Evolutionary conservation across 768 basidiomycete genomes (phyloP).

Genomic region (Cystofilobasidium ferigula): DNA sequence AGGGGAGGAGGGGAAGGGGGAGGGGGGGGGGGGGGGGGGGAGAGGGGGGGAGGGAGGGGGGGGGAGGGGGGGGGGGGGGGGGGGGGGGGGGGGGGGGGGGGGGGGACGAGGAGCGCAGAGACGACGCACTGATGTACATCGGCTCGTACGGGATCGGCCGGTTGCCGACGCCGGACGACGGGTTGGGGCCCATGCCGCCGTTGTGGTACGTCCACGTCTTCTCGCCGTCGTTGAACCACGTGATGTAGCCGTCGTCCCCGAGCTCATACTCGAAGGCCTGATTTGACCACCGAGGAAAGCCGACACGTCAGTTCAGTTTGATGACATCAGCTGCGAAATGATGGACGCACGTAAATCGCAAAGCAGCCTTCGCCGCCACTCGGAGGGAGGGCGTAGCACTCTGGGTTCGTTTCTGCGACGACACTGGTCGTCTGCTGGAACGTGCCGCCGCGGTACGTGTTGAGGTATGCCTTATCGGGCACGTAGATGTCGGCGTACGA

Average conservation of each 20-base stretch:
- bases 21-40: too few relatives aligned
- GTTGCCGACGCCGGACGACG: conserved; percentile 1
- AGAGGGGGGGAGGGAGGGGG: too few relatives aligned
- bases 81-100: neutral
- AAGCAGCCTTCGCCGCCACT: conserved; percentile 12
- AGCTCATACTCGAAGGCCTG: conserved; percentile 21
- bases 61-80: too few relatives aligned
- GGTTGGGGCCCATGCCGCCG: conserved; percentile 17
- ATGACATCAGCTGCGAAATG: too few relatives aligned
- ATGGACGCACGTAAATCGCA: conserved; percentile 3
- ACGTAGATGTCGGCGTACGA: conserved; percentile 10
- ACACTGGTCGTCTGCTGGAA: conserved; percentile 18
- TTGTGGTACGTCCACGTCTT: conserved; percentile 8
- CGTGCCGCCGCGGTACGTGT: conserved; percentile 22
- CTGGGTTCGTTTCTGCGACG: conserved; percentile 20
- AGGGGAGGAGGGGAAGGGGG: too few relatives aligned
- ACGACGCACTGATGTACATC: conserved; percentile 14
- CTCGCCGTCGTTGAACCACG: conserved; percentile 22
- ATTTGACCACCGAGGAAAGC: too few relatives aligned
- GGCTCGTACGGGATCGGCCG: conserved; percentile 21
- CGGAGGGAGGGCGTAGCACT: conserved; percentile 17
- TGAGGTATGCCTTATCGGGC: neutral
- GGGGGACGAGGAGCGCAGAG: neutral
- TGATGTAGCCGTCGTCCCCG: conserved; percentile 19
- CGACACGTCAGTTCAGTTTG: too few relatives aligned